Percentiles rank a stretch among this genome's conserved stretches.
Conservation (phyloP, 2,329 filamentous ascomycete species). For the Myriosclerotinia curreyana region DNA sequence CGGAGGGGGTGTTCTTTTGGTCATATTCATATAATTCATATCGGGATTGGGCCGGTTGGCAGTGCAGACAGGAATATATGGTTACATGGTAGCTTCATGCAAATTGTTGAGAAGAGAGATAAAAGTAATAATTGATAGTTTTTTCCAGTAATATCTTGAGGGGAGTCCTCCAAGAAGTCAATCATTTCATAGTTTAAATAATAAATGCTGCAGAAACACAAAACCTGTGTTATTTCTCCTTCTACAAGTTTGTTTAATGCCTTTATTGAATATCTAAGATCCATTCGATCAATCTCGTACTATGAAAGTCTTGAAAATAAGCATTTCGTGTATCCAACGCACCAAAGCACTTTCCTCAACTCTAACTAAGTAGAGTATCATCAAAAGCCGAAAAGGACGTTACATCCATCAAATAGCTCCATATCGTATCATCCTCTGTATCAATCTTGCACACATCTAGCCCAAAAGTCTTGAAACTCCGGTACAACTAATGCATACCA, state of each 20-base stretch:
- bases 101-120: not conserved
- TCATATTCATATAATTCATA: not conserved
- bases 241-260: not conserved
- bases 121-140: not conserved
- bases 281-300: not conserved
- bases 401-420: not conserved
- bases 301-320: not conserved
- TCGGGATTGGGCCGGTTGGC: not conserved
- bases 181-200: not conserved
- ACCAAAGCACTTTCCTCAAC: not conserved
- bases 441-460: not conserved
- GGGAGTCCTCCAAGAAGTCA: not conserved
- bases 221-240: not conserved
- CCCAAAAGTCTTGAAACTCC: not conserved
- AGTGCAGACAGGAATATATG: not conserved
- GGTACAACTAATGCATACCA: not conserved
- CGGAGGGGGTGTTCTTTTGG: too few species aligned
- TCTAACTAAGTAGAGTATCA: not conserved
- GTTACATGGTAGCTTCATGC: not conserved
- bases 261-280: not conserved
- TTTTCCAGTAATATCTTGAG: not conserved
- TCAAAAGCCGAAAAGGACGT: not conserved
- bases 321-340: not conserved
- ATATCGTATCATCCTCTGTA: not conserved
- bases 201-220: not conserved